Percentiles rank a stretch among this genome's conserved stretches.
Conservation (phyloP, 805 yeast species). For the Kazachstania viticola region DNA sequence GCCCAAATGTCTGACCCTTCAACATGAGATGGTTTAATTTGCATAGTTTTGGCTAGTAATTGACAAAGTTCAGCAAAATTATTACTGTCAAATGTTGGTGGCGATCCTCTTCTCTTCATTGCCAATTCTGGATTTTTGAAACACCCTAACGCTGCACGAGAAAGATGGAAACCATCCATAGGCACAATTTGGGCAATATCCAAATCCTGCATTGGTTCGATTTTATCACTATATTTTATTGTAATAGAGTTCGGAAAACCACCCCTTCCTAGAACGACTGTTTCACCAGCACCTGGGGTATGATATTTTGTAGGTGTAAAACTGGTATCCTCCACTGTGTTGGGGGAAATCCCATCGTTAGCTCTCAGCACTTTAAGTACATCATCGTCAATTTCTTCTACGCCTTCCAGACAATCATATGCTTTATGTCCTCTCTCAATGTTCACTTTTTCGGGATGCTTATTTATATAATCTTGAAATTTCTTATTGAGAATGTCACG, state of each 20-base stretch:
- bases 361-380: slow-evolving; percentile 7
- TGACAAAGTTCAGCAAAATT: slow-evolving; percentile 22
- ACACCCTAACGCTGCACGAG: slow-evolving; percentile 34
- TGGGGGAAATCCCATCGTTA: slow-evolving; percentile 9
- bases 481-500: slow-evolving; percentile 30
- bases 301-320: slow-evolving; percentile 13
- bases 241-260: slow-evolving; percentile 19
- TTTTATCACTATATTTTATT: not conserved
- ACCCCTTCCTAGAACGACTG: slow-evolving; percentile 21
- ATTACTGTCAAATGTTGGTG: slow-evolving; percentile 67
- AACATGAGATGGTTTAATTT: slow-evolving; percentile 9
- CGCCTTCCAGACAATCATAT: slow-evolving; percentile 5
- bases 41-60: slow-evolving; percentile 11
- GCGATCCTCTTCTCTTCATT: slow-evolving; percentile 64
- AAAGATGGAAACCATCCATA: slow-evolving; percentile 73
- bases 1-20: slow-evolving; percentile 5
- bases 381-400: slow-evolving; percentile 3
- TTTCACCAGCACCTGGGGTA: slow-evolving; percentile 7
- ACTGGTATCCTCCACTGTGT: slow-evolving; percentile 13
- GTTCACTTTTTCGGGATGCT: not conserved
- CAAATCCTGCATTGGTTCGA: slow-evolving; percentile 2
- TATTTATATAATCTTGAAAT: slow-evolving; percentile 9
- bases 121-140: slow-evolving; percentile 50
- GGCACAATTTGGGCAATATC: slow-evolving; percentile 39
- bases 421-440: not conserved